These are phyloP conservation scores for Graphiopsis chlorocephala DNA, from an alignment of 2,329 filamentous ascomycete species.

Conservation along the genomic window DNA sequence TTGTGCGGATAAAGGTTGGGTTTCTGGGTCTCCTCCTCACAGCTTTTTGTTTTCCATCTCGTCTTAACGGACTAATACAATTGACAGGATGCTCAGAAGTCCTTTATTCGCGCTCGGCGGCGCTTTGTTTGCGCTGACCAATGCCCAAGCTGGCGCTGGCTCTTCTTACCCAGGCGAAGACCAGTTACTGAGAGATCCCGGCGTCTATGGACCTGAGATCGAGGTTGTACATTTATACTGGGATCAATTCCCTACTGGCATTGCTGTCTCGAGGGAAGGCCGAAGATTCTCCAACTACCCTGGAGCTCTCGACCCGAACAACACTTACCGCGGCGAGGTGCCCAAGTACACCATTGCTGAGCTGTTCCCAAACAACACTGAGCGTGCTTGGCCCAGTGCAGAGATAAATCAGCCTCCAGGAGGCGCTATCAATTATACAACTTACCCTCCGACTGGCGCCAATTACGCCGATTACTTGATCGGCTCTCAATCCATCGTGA, in stretches of 20 bases:
- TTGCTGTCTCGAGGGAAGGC: constrained; percentile 51
- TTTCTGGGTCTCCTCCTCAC: neutral
- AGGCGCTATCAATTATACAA: constrained; percentile 52
- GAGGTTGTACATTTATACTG: constrained; percentile 52
- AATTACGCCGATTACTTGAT: constrained; percentile 52
- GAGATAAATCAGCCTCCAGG: constrained; percentile 50
- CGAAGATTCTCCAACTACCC: constrained; percentile 55
- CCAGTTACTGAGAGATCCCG: constrained; percentile 34
- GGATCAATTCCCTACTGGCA: constrained; percentile 51
- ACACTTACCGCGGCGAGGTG: constrained; percentile 43
- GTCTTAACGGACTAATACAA: neutral
- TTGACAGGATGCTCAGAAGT: neutral
- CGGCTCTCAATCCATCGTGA: constrained; percentile 52
- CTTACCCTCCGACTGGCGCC: constrained; percentile 43
- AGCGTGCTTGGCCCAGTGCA: constrained; percentile 43
- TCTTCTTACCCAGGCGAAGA: neutral
- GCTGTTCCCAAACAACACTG: constrained; percentile 43
- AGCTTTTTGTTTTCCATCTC: no score
- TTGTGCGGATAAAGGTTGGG: neutral
- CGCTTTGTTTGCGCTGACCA: neutral
- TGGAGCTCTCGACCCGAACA: constrained; percentile 47
- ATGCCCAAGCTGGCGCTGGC: constrained; percentile 12
- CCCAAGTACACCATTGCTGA: constrained; percentile 51
- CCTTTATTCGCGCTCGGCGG: neutral
- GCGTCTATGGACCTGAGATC: constrained; percentile 42